Conservation (phyloP, 23 red algal genomes). For the Chondrus crispus region DNA sequence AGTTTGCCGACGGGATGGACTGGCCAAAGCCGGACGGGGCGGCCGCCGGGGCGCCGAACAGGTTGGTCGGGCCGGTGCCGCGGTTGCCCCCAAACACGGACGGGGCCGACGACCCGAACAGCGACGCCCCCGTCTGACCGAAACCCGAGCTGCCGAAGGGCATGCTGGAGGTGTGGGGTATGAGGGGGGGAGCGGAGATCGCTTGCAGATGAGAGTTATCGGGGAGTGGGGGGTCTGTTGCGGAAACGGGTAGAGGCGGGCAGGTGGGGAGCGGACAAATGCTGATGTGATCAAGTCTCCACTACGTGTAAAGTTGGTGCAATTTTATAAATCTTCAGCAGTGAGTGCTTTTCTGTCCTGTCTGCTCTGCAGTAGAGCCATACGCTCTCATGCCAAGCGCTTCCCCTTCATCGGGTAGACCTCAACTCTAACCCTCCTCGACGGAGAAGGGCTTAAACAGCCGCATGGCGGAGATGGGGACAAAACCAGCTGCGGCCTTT, state of each 20-base stretch:
- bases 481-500: constrained; percentile 41
- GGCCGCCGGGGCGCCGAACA: no score
- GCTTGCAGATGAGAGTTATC: neutral
- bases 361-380: no score
- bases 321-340: no score
- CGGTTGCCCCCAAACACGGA: no score
- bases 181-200: neutral
- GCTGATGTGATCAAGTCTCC: no score
- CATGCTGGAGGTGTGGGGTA: neutral
- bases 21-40: neutral
- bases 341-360: no score
- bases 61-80: no score
- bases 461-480: constrained; percentile 43
- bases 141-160: neutral
- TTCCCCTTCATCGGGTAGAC: no score
- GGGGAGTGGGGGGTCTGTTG: neutral
- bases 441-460: constrained; percentile 32
- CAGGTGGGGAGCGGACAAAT: no score
- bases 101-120: neutral
- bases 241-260: neutral
- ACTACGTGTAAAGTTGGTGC: no score
- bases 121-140: neutral
- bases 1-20: neutral
- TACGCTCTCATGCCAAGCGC: no score
- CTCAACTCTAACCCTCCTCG: no score